Conservation (phyloP, 2,329 filamentous ascomycete genomes). For the Apiospora pterosperma region DNA sequence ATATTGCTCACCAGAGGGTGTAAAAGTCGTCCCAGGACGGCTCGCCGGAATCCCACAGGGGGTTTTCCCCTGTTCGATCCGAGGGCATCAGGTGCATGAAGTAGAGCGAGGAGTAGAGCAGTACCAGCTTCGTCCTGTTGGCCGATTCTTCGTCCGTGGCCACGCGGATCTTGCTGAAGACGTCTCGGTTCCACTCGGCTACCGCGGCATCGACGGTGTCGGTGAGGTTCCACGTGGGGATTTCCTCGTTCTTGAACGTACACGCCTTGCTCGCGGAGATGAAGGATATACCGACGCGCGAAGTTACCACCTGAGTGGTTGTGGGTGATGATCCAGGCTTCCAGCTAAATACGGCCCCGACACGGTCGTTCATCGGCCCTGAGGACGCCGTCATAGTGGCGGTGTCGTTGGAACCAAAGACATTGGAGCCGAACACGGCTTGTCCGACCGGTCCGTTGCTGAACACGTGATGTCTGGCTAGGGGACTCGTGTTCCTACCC, state of each 20-base stretch:
- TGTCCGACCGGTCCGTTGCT: slow-evolving; percentile 51
- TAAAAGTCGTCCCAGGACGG: slow-evolving; percentile 77
- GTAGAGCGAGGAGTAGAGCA: slow-evolving; percentile 71
- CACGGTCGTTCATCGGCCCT: slow-evolving; percentile 36
- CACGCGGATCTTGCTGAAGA: slow-evolving; percentile 56
- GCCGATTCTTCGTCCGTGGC: slow-evolving; percentile 46
- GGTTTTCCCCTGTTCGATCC: slow-evolving; percentile 72
- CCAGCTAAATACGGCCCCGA: slow-evolving; percentile 64
- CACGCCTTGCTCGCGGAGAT: slow-evolving; percentile 66
- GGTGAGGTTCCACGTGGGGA: slow-evolving; percentile 63
- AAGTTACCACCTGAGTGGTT: slow-evolving; percentile 54
- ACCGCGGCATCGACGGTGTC: slow-evolving; percentile 48
- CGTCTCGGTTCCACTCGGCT: slow-evolving; percentile 53
- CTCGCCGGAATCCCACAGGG: slow-evolving; percentile 61
- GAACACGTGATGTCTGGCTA: slow-evolving; percentile 54
- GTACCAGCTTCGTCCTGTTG: slow-evolving; percentile 49
- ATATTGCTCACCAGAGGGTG: slow-evolving; percentile 11
- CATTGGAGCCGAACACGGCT: slow-evolving; percentile 42
- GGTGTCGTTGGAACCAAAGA: slow-evolving; percentile 47
- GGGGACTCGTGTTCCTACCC: slow-evolving; percentile 53
- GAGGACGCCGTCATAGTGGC: slow-evolving; percentile 38
- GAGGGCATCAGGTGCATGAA: slow-evolving; percentile 69
- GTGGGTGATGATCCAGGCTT: too few species aligned
- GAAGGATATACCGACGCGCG: slow-evolving; percentile 67
- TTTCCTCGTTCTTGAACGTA: slow-evolving; percentile 62